Percentiles rank a stretch among this genome's conserved stretches.
phyloP scores from a whole-genome alignment of 495 filamentous ascomycete species.

The Penicillium antarcticum region DNA sequence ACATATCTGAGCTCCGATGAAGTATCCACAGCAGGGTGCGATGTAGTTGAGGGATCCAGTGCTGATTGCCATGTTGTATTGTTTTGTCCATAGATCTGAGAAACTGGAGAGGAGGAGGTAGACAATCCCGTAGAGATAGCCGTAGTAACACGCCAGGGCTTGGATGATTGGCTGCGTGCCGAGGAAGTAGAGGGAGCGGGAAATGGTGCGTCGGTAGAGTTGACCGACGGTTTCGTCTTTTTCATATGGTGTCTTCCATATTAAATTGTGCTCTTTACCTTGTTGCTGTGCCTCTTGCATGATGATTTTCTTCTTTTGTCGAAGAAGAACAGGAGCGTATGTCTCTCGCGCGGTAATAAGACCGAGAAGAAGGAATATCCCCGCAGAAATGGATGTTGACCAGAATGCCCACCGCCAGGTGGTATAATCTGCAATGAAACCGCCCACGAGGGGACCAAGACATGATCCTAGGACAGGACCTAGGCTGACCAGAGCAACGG shows the following conservation, averaged over 20 bases:
- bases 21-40: constrained; percentile 56
- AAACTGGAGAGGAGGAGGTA: constrained; percentile 56
- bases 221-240: background rate
- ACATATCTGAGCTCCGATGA: constrained; percentile 52
- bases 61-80: constrained; percentile 49
- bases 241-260: constrained; percentile 3
- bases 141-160: constrained; percentile 49
- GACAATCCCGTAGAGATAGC: constrained; percentile 59
- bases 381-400: constrained; percentile 51
- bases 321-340: constrained; percentile 55
- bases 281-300: constrained; percentile 29
- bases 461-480: constrained; percentile 53
- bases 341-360: constrained; percentile 59
- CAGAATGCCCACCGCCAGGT: constrained; percentile 30
- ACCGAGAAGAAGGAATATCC: constrained; percentile 50
- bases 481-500: constrained; percentile 51
- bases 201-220: constrained; percentile 6
- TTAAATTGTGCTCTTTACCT: background rate
- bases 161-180: constrained; percentile 51
- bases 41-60: constrained; percentile 60
- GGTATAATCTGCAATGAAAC: constrained; percentile 56
- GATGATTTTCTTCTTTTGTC: constrained; percentile 43
- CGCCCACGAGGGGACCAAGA: constrained; percentile 52
- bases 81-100: constrained; percentile 43
- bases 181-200: constrained; percentile 44